Evolutionary conservation across 1,284 basidiomycete genomes (phyloP).

Genomic region (Fomitopsis pinicola): DNA sequence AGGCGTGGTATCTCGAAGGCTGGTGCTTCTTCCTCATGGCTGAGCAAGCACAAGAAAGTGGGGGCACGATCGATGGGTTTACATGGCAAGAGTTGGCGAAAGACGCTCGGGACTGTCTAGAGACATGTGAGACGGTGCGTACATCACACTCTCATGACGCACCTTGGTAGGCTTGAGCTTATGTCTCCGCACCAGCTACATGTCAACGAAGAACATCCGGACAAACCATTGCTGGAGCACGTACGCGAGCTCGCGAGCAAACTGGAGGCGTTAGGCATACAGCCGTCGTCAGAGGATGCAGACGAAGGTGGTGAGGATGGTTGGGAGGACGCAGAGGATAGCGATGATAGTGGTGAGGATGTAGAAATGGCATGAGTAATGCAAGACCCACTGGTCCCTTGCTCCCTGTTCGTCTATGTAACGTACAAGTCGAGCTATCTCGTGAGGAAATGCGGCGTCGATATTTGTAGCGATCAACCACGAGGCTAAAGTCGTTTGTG

Average conservation of each 20-base stretch:
- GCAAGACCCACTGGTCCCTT: neutral
- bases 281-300: conserved; percentile 54
- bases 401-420: too few species aligned
- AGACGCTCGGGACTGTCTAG: conserved; percentile 78
- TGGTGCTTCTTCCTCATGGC: conserved; percentile 88
- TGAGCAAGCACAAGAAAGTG: conserved; percentile 57
- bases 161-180: conserved; percentile 3
- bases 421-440: too few species aligned
- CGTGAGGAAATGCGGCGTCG: neutral
- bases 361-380: conserved; percentile 51
- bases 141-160: neutral
- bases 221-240: conserved; percentile 78
- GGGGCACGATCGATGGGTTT: conserved; percentile 54
- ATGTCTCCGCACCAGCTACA: conserved; percentile 51
- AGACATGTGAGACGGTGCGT: conserved; percentile 76
- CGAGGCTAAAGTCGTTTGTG: too few species aligned
- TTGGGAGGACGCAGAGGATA: conserved; percentile 51
- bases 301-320: conserved; percentile 45
- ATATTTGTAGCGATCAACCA: too few species aligned
- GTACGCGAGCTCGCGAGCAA: conserved; percentile 69
- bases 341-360: conserved; percentile 51
- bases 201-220: conserved; percentile 66
- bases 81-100: conserved; percentile 78
- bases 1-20: conserved; percentile 94
- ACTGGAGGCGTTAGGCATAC: conserved; percentile 67